Evolutionary conservation across 371 early-diverging fungal genomes (phyloP).

Genomic region (Haplosporangium sp.): DNA sequence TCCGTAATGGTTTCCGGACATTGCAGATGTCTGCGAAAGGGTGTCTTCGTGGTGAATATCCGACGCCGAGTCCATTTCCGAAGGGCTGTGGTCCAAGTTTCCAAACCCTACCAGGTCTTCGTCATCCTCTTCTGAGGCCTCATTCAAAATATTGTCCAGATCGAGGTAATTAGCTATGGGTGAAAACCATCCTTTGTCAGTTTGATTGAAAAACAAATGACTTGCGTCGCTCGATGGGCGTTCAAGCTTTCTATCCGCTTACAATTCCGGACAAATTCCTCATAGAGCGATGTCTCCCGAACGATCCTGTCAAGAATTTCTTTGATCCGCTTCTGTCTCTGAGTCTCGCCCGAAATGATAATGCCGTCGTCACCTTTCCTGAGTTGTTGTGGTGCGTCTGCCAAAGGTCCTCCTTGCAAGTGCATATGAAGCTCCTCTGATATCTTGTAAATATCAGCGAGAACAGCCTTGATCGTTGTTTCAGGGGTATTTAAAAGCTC

Average conservation of each 20-base stretch:
- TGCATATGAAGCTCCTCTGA: slow-evolving; percentile 70
- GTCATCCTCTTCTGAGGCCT: slow-evolving; percentile 44
- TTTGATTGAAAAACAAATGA: not conserved
- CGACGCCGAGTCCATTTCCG: slow-evolving; percentile 45
- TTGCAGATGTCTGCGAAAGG: slow-evolving; percentile 45
- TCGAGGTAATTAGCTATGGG: slow-evolving; percentile 41
- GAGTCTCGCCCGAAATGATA: slow-evolving; percentile 47
- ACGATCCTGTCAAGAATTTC: slow-evolving; percentile 70
- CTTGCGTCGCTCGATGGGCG: too few relatives aligned
- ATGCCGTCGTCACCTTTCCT: slow-evolving; percentile 58
- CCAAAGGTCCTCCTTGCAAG: slow-evolving; percentile 65
- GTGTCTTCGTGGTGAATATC: slow-evolving; percentile 49
- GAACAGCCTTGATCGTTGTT: slow-evolving; percentile 66
- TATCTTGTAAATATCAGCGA: slow-evolving; percentile 70
- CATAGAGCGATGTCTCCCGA: slow-evolving; percentile 76
- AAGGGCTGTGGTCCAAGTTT: slow-evolving; percentile 18
- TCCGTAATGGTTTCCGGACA: slow-evolving; percentile 44
- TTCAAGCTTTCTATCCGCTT: slow-evolving; percentile 10
- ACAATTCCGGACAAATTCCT: slow-evolving; percentile 84
- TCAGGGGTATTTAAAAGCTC: slow-evolving; percentile 74
- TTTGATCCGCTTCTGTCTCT: slow-evolving; percentile 55
- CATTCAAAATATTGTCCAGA: slow-evolving; percentile 53
- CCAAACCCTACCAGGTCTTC: slow-evolving; percentile 43
- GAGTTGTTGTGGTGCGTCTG: slow-evolving; percentile 50
- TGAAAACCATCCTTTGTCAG: not conserved